phyloP scores from a whole-genome alignment of 768 basidiomycete species.

The Tubosaeta brunneosetosa region DNA sequence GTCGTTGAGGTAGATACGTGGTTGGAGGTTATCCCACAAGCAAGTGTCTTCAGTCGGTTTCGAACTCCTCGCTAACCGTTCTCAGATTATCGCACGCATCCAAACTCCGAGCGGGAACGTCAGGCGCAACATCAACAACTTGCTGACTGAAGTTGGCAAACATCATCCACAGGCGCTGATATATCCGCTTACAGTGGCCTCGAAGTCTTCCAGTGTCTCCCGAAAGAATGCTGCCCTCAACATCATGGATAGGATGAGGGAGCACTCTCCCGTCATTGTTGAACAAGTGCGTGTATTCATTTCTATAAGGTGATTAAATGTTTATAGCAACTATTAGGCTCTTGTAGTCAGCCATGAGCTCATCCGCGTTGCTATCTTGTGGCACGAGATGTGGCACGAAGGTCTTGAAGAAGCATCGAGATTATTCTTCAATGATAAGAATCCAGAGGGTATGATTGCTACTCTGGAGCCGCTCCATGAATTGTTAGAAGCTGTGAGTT shows the following conservation, averaged over 20 bases:
- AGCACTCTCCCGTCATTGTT: slow-evolving; percentile 84
- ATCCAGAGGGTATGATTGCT: slow-evolving; percentile 95
- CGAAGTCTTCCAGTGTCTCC: slow-evolving; percentile 83
- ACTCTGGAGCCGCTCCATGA: slow-evolving; percentile 90
- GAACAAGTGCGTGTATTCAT: slow-evolving; percentile 57
- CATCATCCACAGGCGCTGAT: slow-evolving; percentile 97
- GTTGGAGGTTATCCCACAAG: slow-evolving; percentile 98
- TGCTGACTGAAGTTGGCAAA: slow-evolving; percentile 90
- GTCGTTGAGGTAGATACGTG: slow-evolving; percentile 95
- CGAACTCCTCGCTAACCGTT: not conserved
- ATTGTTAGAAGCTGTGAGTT: slow-evolving; percentile 74
- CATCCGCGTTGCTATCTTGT: slow-evolving; percentile 94
- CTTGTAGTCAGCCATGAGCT: slow-evolving; percentile 88
- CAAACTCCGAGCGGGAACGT: slow-evolving; percentile 90
- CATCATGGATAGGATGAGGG: slow-evolving; percentile 92
- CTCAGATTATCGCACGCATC: slow-evolving; percentile 94
- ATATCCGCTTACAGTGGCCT: slow-evolving; percentile 93
- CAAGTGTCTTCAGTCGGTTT: slow-evolving; percentile 27
- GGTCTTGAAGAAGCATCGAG: slow-evolving; percentile 96
- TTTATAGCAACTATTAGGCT: slow-evolving; percentile 44
- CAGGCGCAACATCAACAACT: slow-evolving; percentile 80
- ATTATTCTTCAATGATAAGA: slow-evolving; percentile 93
- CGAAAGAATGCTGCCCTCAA: slow-evolving; percentile 77
- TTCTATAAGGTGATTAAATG: not conserved
- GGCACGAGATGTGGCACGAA: slow-evolving; percentile 99